Percentiles rank a stretch among this genome's conserved stretches.
These are phyloP conservation scores for Adansonia gregorii DNA, from an alignment of 441 rosid genomes.

Conservation along the genomic window DNA sequence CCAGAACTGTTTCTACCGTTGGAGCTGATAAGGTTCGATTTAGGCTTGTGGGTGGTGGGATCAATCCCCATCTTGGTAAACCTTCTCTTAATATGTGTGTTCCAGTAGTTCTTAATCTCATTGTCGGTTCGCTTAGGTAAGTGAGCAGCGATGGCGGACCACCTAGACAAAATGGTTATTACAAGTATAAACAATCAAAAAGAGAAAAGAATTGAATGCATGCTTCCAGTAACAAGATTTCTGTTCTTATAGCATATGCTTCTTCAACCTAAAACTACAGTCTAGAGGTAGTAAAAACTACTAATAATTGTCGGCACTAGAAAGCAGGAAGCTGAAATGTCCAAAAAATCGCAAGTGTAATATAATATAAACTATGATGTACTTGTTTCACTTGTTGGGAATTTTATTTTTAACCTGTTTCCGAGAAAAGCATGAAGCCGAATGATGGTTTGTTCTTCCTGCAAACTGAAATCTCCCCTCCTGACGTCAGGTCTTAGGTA, in stretches of 20 bases:
- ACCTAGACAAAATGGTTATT: conserved; percentile 29
- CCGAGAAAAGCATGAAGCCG: conserved; percentile 60
- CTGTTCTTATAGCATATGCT: neutral
- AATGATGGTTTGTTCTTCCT: conserved; percentile 55
- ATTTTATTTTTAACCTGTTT: conserved; percentile 38
- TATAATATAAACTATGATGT: too few species aligned
- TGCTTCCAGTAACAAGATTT: neutral
- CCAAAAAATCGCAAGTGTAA: too few species aligned
- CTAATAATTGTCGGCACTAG: too few species aligned
- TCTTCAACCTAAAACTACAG: too few species aligned
- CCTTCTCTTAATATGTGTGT: conserved; percentile 51
- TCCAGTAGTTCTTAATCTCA: conserved; percentile 60
- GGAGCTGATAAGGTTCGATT: conserved; percentile 29
- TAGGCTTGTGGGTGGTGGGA: conserved; percentile 57
- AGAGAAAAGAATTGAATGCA: neutral
- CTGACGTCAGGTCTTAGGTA: conserved; percentile 53
- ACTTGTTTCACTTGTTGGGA: too few species aligned
- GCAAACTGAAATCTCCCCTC: conserved; percentile 52
- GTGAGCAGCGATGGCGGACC: conserved; percentile 56
- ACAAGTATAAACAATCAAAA: neutral
- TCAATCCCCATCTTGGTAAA: conserved; percentile 58
- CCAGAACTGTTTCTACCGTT: conserved; percentile 32
- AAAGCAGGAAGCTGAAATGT: too few species aligned
- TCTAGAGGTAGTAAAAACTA: too few species aligned
- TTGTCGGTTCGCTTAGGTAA: conserved; percentile 50